phyloP scores from a whole-genome alignment of 2,329 filamentous ascomycete species.

The Phialophora tarda region DNA sequence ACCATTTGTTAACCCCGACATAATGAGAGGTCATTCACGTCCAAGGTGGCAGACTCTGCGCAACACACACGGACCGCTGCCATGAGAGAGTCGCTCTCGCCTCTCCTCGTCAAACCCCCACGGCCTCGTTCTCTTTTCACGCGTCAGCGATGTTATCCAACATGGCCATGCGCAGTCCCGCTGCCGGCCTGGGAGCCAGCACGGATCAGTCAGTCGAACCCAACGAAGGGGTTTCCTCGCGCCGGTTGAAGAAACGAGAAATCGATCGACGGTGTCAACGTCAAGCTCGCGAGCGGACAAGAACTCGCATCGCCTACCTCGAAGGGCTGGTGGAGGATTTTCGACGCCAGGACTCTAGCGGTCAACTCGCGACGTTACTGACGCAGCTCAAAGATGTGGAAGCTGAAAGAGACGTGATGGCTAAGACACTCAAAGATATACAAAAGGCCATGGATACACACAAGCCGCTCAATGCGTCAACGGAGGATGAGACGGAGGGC shows the following conservation, averaged over 20 bases:
- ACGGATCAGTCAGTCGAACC: constrained; percentile 20
- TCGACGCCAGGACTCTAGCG: constrained; percentile 35
- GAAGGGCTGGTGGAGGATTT: constrained; percentile 39
- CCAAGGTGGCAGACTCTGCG: not conserved
- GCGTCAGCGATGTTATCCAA: not conserved
- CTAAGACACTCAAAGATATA: constrained; percentile 38
- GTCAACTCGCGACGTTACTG: constrained; percentile 36
- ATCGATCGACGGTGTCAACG: constrained; percentile 40
- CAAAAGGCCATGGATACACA: constrained; percentile 36
- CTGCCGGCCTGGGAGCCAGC: constrained; percentile 2
- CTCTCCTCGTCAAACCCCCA: not conserved
- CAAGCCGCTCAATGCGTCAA: constrained; percentile 15
- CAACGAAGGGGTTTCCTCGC: constrained; percentile 33
- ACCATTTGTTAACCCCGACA: not conserved
- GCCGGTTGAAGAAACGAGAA: constrained; percentile 39
- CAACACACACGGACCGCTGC: not conserved
- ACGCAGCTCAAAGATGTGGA: constrained; percentile 36
- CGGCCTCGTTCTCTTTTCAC: not conserved
- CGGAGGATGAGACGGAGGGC: constrained; percentile 17
- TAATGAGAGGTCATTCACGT: not conserved
- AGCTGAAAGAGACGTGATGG: constrained; percentile 36
- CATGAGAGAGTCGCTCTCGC: not conserved
- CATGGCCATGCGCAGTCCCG: constrained; percentile 22
- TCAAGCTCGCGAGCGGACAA: constrained; percentile 39
- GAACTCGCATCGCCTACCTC: constrained; percentile 39